A percentile compares a stretch with the other conserved stretches of the same genome.
Conservation (phyloP, 176 grass and related monocot species). For the Thinopyrum elongatum region DNA sequence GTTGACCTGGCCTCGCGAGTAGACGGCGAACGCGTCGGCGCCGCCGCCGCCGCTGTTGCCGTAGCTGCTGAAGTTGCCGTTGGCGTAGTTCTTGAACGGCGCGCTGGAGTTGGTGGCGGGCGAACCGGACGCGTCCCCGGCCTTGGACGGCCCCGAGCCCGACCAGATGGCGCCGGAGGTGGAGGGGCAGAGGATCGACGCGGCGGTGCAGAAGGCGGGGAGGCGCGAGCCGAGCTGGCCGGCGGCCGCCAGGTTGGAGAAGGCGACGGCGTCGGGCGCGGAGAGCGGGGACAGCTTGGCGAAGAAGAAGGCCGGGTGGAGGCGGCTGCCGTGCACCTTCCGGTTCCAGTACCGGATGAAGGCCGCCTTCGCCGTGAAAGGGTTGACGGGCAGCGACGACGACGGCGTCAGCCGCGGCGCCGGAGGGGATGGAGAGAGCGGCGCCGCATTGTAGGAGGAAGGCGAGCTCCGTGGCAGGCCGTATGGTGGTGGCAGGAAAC, state of each 20-base stretch:
- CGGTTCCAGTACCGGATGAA: conserved; percentile 19
- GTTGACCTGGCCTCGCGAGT: conserved; percentile 3
- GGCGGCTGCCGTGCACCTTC: conserved; percentile 14
- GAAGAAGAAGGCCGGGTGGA: conserved; percentile 22
- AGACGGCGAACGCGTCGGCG: background rate
- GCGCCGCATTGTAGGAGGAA: background rate
- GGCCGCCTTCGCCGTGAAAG: background rate
- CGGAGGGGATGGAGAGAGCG: background rate
- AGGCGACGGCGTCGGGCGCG: background rate
- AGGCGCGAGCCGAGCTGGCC: conserved; percentile 13
- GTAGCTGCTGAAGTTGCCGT: conserved; percentile 22
- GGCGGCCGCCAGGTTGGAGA: background rate
- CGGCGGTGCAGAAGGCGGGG: background rate
- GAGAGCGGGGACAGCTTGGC: conserved; percentile 11
- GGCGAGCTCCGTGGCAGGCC: background rate
- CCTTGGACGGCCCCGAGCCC: background rate
- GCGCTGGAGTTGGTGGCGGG: background rate
- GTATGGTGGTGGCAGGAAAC: background rate
- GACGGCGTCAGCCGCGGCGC: background rate
- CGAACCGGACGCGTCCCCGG: background rate
- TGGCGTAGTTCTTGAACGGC: conserved; percentile 16
- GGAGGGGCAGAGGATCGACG: background rate
- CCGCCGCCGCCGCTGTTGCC: conserved; percentile 16
- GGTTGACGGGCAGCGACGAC: background rate
- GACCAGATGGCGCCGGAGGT: background rate